Conservation (phyloP, 345 rosid genomes). For the Carallia pectinifolia region DNA sequence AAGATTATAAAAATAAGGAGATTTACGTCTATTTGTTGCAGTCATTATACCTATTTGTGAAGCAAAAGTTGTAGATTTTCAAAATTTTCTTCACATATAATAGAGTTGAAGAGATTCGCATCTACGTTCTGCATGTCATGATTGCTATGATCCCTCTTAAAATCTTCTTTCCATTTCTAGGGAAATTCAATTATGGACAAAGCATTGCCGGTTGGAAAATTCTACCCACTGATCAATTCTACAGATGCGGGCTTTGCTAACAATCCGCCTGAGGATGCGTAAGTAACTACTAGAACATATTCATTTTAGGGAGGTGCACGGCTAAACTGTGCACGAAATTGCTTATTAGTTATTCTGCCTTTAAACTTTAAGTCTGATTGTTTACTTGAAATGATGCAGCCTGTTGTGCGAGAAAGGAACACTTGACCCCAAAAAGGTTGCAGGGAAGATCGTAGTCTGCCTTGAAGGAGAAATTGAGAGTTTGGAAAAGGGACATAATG, state of each 20-base stretch:
- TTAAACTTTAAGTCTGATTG: background rate
- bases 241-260: background rate
- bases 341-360: background rate
- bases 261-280: background rate
- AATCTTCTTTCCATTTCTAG: background rate
- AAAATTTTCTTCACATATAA: background rate
- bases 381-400: background rate
- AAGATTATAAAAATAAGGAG: no score
- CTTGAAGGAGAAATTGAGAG: slow-evolving; percentile 23
- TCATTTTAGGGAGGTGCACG: background rate
- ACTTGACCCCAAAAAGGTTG: slow-evolving; percentile 50
- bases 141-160: no score
- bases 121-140: background rate
- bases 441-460: slow-evolving; percentile 57
- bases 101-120: background rate
- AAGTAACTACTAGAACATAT: background rate
- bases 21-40: no score
- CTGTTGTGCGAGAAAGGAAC: slow-evolving; percentile 4
- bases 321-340: no score
- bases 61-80: no score
- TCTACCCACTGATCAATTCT: slow-evolving; percentile 1
- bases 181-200: slow-evolving; percentile 1
- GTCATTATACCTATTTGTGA: no score
- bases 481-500: slow-evolving; percentile 30
- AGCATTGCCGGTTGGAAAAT: background rate